Conservation (phyloP, 2,329 filamentous ascomycete genomes). For the Pestalotiopsis fici region DNA sequence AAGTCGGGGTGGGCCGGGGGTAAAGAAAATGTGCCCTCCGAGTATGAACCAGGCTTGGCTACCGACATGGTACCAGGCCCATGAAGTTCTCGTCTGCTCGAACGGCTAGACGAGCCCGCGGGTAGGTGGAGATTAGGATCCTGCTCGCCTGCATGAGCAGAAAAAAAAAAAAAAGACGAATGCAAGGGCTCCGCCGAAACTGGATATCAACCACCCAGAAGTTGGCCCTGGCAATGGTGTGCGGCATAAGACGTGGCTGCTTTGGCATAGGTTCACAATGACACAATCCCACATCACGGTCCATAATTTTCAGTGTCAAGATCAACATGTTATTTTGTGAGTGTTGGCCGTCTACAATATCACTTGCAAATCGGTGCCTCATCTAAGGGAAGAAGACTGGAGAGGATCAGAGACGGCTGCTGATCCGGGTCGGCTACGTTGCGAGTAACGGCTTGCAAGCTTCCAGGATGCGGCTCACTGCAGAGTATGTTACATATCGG, state of each 20-base stretch:
- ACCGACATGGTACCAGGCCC: neutral
- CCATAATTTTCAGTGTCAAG: neutral
- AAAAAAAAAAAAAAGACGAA: constrained; percentile 2
- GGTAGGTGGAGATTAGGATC: constrained; percentile 1
- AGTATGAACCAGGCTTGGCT: neutral
- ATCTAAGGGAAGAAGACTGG: neutral
- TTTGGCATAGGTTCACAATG: constrained; percentile 16
- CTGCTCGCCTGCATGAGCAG: constrained; percentile 10
- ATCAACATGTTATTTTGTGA: neutral
- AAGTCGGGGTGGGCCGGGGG: neutral
- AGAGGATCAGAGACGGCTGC: neutral
- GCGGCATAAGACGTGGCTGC: constrained; percentile 7
- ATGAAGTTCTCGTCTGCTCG: constrained; percentile 2
- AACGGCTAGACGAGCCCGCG: neutral
- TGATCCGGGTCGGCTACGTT: neutral
- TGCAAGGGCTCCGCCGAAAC: constrained; percentile 10
- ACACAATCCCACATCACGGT: constrained; percentile 15
- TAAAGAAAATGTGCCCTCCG: neutral
- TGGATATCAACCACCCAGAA: neutral
- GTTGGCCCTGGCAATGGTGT: neutral
- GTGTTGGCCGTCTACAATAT: neutral
- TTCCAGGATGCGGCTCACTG: constrained; percentile 5
- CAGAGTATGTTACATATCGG: neutral
- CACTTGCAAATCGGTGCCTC: neutral
- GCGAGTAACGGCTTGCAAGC: neutral